Conservation (phyloP, 257 asterid species). For the Solanum medicagineum region DNA sequence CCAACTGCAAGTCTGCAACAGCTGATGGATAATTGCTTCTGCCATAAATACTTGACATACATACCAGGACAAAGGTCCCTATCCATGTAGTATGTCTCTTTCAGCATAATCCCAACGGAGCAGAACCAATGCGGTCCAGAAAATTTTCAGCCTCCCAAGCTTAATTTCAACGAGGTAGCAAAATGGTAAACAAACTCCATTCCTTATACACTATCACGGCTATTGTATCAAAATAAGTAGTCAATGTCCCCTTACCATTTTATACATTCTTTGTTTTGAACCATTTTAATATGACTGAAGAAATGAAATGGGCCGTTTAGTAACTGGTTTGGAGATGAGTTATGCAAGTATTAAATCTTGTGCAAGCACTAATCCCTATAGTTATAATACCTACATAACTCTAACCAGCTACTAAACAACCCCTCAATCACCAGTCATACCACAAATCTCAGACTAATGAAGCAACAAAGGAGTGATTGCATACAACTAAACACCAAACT, state of each 20-base stretch:
- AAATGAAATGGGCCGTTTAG: background rate
- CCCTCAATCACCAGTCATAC: background rate
- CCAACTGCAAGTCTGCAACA: background rate
- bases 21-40: background rate
- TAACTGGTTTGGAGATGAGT: background rate
- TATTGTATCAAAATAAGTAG: background rate
- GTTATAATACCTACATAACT: background rate
- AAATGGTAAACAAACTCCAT: background rate
- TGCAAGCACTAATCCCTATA: background rate
- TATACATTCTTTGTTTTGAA: background rate
- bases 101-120: background rate
- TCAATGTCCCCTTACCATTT: background rate
- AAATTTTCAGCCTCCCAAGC: background rate
- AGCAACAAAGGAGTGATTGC: background rate
- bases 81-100: background rate
- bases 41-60: background rate
- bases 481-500: background rate
- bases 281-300: background rate
- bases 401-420: background rate
- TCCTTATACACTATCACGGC: background rate
- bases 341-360: background rate
- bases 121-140: background rate
- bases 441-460: background rate
- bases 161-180: background rate
- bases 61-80: background rate